These are phyloP conservation scores for Arctium minus DNA, from an alignment of 129 eudicot species.

Conservation along the genomic window DNA sequence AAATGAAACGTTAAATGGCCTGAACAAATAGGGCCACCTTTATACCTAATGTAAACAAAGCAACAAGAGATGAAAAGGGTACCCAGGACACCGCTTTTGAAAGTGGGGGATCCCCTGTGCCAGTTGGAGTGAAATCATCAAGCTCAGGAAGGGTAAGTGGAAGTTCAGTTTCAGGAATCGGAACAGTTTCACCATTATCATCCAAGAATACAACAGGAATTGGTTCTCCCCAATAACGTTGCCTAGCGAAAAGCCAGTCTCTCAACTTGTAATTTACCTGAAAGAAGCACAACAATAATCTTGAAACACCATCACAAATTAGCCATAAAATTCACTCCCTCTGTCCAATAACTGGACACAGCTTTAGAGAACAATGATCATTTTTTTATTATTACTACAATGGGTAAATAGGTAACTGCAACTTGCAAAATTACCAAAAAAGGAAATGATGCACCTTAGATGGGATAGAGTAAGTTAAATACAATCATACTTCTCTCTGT, in stretches of 20 bases:
- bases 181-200: conserved; percentile 63
- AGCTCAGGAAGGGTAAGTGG: conserved; percentile 95
- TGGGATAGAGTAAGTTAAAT: too few species aligned
- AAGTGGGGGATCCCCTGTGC: conserved; percentile 98
- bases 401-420: background rate
- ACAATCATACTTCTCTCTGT: too few species aligned
- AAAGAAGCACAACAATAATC: background rate
- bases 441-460: background rate
- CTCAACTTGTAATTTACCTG: conserved; percentile 90
- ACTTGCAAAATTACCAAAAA: background rate
- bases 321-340: background rate
- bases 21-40: background rate
- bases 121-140: conserved; percentile 97
- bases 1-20: background rate
- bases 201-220: conserved; percentile 79
- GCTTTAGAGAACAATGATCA: background rate
- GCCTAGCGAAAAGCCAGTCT: conserved; percentile 99
- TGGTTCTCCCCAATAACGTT: conserved; percentile 99
- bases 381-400: background rate
- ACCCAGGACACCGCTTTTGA: conserved; percentile 93
- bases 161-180: conserved; percentile 81
- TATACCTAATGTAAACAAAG: background rate
- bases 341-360: background rate
- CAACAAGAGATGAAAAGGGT: conserved; percentile 4
- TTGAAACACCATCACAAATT: background rate